Percentiles rank a stretch among this genome's conserved stretches.
phyloP scores from a whole-genome alignment of 768 basidiomycete genomes.

The Rhizopogon vesiculosus region DNA sequence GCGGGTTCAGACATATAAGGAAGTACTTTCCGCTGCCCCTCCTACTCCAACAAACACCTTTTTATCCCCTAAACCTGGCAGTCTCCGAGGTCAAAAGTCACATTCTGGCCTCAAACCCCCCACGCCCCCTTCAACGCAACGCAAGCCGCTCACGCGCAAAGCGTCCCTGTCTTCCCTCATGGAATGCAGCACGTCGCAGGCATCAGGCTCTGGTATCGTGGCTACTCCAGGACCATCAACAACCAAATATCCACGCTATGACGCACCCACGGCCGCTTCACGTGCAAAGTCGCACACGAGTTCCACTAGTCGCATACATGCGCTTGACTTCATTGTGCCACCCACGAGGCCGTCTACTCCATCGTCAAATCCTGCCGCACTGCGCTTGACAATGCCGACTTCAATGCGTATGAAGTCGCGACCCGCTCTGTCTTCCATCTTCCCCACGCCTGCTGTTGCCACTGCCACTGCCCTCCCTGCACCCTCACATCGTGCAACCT shows the following conservation, averaged over 20 bases:
- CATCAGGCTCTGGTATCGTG: slow-evolving; percentile 46
- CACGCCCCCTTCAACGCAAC: slow-evolving; percentile 58
- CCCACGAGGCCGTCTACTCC: slow-evolving; percentile 78
- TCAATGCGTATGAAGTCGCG: slow-evolving; percentile 71
- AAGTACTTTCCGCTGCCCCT: slow-evolving; percentile 45
- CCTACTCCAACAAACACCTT: slow-evolving; percentile 50
- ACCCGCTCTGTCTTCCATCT: slow-evolving; percentile 73
- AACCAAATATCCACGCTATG: slow-evolving; percentile 52
- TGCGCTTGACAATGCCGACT: slow-evolving; percentile 86
- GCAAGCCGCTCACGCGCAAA: slow-evolving; percentile 61
- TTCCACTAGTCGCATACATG: slow-evolving; percentile 58
- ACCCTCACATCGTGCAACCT: slow-evolving; percentile 43
- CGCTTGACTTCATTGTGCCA: slow-evolving; percentile 62
- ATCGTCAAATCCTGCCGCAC: slow-evolving; percentile 69
- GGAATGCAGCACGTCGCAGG: slow-evolving; percentile 54
- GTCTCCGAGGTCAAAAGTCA: slow-evolving; percentile 80
- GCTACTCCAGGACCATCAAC: slow-evolving; percentile 28
- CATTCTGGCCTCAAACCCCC: slow-evolving; percentile 78
- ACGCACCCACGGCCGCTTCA: slow-evolving; percentile 77
- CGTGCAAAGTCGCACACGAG: slow-evolving; percentile 67
- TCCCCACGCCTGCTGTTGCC: slow-evolving; percentile 41
- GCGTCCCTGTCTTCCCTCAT: slow-evolving; percentile 75
- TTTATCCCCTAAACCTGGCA: slow-evolving; percentile 64
- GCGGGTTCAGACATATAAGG: slow-evolving; percentile 59
- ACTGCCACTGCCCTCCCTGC: slow-evolving; percentile 16